A percentile compares a stretch with the other conserved stretches of the same genome.
phyloP scores from a whole-genome alignment of 768 basidiomycete genomes.

The Hypholoma sublateritium region DNA sequence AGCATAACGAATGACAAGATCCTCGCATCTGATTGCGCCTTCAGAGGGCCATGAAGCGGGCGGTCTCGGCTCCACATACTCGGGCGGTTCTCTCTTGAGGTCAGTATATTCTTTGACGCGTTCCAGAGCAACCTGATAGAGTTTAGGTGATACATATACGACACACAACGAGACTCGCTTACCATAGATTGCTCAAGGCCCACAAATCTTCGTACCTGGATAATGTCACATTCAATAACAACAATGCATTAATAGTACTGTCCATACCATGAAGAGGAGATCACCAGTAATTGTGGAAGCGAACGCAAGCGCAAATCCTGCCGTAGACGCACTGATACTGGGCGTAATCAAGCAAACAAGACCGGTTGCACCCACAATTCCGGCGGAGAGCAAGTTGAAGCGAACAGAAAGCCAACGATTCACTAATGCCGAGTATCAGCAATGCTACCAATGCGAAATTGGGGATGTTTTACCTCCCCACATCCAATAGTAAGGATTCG shows the following conservation, averaged over 20 bases:
- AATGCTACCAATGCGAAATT: neutral
- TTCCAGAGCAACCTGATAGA: constrained; percentile 71
- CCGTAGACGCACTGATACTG: constrained; percentile 73
- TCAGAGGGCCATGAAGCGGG: constrained; percentile 73
- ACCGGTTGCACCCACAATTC: constrained; percentile 72
- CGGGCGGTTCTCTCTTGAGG: constrained; percentile 71
- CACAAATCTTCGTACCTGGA: constrained; percentile 74
- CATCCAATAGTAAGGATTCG: constrained; percentile 88
- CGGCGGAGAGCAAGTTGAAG: constrained; percentile 78
- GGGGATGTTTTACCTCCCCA: constrained; percentile 63
- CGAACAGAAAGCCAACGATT: constrained; percentile 90
- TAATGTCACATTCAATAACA: neutral
- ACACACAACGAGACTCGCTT: neutral
- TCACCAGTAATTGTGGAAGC: constrained; percentile 75
- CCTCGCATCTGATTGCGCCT: constrained; percentile 69
- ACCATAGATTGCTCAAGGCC: constrained; percentile 93
- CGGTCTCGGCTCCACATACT: constrained; percentile 87
- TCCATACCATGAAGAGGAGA: constrained; percentile 58
- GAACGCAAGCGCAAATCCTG: constrained; percentile 87
- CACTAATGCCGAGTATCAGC: constrained; percentile 40
- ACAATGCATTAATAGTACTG: neutral
- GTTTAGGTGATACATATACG: too few species aligned
- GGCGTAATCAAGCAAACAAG: constrained; percentile 67
- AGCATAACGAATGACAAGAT: constrained; percentile 76
- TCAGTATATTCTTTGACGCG: constrained; percentile 92